Percentiles rank a stretch among this genome's conserved stretches.
These are phyloP conservation scores for Penicillium sp. DNA, from an alignment of 2,329 filamentous ascomycete genomes.

Conservation along the genomic window DNA sequence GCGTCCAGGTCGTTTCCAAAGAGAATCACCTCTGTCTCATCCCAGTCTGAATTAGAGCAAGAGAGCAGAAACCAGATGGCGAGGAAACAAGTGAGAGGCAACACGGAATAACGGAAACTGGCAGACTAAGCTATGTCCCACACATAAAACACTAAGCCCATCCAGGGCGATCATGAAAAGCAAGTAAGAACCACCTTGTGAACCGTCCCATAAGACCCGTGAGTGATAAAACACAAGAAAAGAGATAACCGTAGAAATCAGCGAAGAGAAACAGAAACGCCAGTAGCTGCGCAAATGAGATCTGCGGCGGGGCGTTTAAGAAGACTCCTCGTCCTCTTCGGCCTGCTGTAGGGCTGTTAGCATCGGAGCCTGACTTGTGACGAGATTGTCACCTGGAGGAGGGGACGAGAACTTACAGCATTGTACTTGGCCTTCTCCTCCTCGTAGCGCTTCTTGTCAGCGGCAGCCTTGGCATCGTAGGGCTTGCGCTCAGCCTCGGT, in stretches of 20 bases:
- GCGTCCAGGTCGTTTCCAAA: neutral
- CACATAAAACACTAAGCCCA: conserved; percentile 12
- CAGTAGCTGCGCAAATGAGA: conserved; percentile 32
- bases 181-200: conserved; percentile 38
- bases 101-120: neutral
- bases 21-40: neutral
- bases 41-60: neutral
- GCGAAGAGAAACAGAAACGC: conserved; percentile 40
- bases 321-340: conserved; percentile 58
- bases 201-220: conserved; percentile 31
- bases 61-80: neutral
- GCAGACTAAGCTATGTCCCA: neutral
- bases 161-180: conserved; percentile 23
- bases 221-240: conserved; percentile 30
- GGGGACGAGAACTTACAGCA: conserved; percentile 56
- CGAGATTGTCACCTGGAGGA: conserved; percentile 17
- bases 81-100: neutral
- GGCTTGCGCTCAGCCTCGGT: conserved; percentile 89
- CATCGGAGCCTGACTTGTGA: conserved; percentile 7
- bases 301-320: conserved; percentile 30
- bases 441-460: conserved; percentile 99
- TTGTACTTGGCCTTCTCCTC: conserved; percentile 95
- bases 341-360: conserved; percentile 44
- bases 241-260: conserved; percentile 34
- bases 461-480: conserved; percentile 94